phyloP scores from a whole-genome alignment of 805 yeast genomes.

The Ogataea paraovalis region DNA sequence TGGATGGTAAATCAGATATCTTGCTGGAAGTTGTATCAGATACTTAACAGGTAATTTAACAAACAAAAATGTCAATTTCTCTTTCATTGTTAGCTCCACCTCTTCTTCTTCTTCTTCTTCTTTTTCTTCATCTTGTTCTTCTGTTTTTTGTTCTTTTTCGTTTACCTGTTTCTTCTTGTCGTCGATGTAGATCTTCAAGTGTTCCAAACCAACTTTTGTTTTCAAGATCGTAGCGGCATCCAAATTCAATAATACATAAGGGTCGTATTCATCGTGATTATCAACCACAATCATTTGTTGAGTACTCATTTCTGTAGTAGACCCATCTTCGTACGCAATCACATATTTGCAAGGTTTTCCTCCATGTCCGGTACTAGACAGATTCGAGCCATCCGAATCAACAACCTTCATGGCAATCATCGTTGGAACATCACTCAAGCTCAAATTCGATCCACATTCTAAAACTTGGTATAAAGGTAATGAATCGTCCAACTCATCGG shows the following conservation, averaged over 20 bases:
- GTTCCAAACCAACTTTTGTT: not conserved
- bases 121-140: not conserved
- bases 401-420: slow-evolving; percentile 10
- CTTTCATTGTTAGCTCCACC: not conserved
- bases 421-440: slow-evolving; percentile 17
- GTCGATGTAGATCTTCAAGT: not conserved
- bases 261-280: slow-evolving; percentile 26
- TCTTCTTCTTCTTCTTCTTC: not conserved
- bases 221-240: slow-evolving; percentile 33
- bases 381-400: not conserved
- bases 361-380: too few relatives aligned
- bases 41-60: not conserved
- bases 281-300: slow-evolving; percentile 42
- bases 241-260: slow-evolving; percentile 38
- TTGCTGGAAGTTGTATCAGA: not conserved
- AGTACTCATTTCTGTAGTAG: slow-evolving; percentile 5
- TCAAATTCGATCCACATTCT: slow-evolving; percentile 13
- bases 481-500: slow-evolving; percentile 8
- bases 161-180: not conserved
- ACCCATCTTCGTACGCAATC: not conserved
- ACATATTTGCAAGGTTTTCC: not conserved
- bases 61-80: not conserved
- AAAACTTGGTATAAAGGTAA: slow-evolving; percentile 16
- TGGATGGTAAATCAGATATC: not conserved
- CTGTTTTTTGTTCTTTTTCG: too few relatives aligned